A percentile compares a stretch with the other conserved stretches of the same genome.
Conservation (phyloP, 176 grass and related monocot genomes). For the Elymus sibiricus region DNA sequence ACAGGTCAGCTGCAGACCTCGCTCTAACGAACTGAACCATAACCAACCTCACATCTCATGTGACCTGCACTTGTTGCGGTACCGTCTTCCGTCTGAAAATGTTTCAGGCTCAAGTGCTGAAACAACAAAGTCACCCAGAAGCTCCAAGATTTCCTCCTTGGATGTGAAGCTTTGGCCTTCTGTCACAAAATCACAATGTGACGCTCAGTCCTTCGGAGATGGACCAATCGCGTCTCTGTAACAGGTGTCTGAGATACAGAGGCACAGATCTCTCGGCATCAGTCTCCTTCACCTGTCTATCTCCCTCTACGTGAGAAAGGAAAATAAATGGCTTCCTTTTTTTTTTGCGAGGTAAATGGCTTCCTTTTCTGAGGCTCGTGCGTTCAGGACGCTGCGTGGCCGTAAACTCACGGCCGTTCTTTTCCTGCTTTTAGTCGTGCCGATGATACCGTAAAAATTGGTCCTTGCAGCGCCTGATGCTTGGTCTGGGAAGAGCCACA, state of each 20-base stretch:
- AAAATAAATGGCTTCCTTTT: not conserved
- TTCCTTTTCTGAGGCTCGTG: not conserved
- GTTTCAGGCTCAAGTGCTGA: not conserved
- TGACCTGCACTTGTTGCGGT: not conserved
- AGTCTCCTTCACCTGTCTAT: not conserved
- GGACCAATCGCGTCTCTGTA: not conserved
- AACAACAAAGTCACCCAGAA: not conserved
- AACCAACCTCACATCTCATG: not conserved
- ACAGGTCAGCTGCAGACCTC: not conserved
- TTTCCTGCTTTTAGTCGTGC: not conserved
- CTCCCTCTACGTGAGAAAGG: not conserved
- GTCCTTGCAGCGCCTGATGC: not conserved
- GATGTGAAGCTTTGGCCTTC: not conserved
- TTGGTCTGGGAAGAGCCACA: conserved; percentile 24
- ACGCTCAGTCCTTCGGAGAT: not conserved
- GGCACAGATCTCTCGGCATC: not conserved
- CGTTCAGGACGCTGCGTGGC: not conserved
- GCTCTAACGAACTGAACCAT: not conserved
- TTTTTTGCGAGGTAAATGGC: too few relatives aligned
- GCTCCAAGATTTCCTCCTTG: not conserved
- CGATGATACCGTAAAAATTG: not conserved
- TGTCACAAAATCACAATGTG: not conserved
- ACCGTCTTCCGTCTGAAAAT: not conserved
- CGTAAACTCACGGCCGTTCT: not conserved
- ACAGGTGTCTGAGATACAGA: not conserved